Base-by-base conservation (phyloP, 805 yeast genomes). In the Candida methanosorbosa region DNA sequence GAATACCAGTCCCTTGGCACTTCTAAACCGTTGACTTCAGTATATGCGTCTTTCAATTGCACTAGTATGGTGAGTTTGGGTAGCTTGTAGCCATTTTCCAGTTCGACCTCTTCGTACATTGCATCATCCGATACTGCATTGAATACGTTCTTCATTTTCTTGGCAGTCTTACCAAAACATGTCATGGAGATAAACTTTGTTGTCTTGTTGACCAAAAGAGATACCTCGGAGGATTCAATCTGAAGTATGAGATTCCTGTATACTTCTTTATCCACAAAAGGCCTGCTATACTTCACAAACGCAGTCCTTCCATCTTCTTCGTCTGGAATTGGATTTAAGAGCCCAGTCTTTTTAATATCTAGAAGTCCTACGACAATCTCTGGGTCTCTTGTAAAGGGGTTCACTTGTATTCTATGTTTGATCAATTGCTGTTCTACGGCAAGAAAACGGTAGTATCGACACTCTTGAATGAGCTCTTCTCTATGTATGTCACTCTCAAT, bases 341-440 rank as follows among this genome's bases (percentile, higher is more conserved):
- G 15, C 3, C 76, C 70, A 21, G 54, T 51, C 18, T 52, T 49
- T 32, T 57, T 59, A 15, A 79, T 28, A 50, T 81, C 78, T 24
- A 52, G 43, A 25, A 78, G 39, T 19, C 63, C 52, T 2, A 84
- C 37, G 1, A 73, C 43, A 9, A 87, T 81, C 43, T 81, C 92
- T 42, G 76, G 75, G 2, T 45, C 41, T 2, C 50, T 45, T 0
- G 64, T 49, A 42, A 72, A 64, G 1, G 84, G 81, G 44, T 82
- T 80, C 31, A 54, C 52, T 2, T 58, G 39, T 11, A 81, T 63
- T 19, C 54, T 54, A 45, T 69, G 72, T 32, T 70, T 68, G n/a
- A 81, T 55, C 18, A 87, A 51, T 39, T 67, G 57, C 57, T 86
- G 94, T 51, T 82, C 94, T 26, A 87, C 61, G 25, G 77, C 86